Percentiles rank a stretch among this genome's conserved stretches.
Evolutionary conservation across 2,329 filamentous ascomycete species (phyloP).

Genomic region (Xylariaceae sp.): DNA sequence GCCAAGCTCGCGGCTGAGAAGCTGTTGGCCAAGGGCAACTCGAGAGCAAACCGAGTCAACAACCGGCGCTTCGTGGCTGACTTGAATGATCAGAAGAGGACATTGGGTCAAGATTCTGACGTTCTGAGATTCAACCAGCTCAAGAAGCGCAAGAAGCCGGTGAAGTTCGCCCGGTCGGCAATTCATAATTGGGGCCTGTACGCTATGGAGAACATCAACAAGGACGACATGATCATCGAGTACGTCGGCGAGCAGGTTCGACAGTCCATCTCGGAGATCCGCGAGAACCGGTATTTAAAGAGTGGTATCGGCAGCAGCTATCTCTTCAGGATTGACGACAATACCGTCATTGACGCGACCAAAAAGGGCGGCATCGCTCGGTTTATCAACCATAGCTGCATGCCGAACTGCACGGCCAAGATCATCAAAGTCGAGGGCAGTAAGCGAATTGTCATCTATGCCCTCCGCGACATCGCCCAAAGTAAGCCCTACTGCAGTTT

Average conservation of each 20-base stretch:
- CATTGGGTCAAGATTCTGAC: constrained; percentile 74
- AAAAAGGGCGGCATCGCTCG: constrained; percentile 97
- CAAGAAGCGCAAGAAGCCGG: constrained; percentile 98
- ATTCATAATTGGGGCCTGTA: constrained; percentile 99
- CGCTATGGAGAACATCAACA: constrained; percentile 92
- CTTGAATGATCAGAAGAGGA: constrained; percentile 90
- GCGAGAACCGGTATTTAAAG: constrained; percentile 85
- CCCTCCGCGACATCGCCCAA: constrained; percentile 85
- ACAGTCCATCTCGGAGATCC: constrained; percentile 94
- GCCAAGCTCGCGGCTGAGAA: constrained; percentile 72
- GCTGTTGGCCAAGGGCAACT: constrained; percentile 77
- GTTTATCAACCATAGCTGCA: constrained; percentile 98
- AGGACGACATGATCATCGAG: constrained; percentile 99
- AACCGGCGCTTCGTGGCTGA: constrained; percentile 92
- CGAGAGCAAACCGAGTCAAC: constrained; percentile 87
- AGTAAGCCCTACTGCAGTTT: constrained; percentile 53
- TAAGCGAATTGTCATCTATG: constrained; percentile 98
- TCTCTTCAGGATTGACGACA: constrained; percentile 95
- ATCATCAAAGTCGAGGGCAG: constrained; percentile 98
- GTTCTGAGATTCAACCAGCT: constrained; percentile 97
- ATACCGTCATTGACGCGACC: constrained; percentile 94
- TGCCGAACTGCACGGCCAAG: constrained; percentile 97
- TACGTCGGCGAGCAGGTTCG: constrained; percentile 97
- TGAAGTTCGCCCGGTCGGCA: constrained; percentile 93
- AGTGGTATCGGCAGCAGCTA: constrained; percentile 97